Conservation (phyloP, 306 rosid genomes). For the Prunus mume region DNA sequence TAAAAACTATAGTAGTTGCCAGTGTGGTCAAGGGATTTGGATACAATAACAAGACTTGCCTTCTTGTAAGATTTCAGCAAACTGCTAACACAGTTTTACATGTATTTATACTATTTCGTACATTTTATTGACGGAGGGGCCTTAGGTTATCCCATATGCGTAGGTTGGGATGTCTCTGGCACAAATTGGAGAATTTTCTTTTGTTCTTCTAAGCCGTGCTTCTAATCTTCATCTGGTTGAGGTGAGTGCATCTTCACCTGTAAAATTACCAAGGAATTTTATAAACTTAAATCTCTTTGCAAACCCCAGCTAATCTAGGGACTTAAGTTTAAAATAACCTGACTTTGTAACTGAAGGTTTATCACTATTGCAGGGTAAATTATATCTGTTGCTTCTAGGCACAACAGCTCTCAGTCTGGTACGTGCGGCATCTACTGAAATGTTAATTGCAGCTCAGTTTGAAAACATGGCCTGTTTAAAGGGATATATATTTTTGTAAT, state of each 20-base stretch:
- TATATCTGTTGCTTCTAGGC: conserved; percentile 86
- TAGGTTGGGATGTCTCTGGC: conserved; percentile 98
- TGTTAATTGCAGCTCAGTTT: neutral
- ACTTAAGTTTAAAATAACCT: neutral
- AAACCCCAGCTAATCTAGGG: neutral
- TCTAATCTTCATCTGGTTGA: conserved; percentile 96
- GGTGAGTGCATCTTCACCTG: conserved; percentile 45
- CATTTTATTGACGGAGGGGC: conserved; percentile 47
- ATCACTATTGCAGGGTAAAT: conserved; percentile 68
- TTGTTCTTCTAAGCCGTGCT: conserved; percentile 97
- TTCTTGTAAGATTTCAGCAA: conserved; percentile 70
- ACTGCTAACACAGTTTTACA: conserved; percentile 22
- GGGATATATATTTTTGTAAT: conserved; percentile 27
- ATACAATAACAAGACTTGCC: conserved; percentile 78
- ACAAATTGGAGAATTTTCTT: conserved; percentile 96
- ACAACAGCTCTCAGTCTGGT: conserved; percentile 98
- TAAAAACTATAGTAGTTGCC: conserved; percentile 75
- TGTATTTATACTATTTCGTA: conserved; percentile 30
- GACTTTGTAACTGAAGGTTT: conserved; percentile 10
- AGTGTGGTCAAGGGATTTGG: conserved; percentile 93
- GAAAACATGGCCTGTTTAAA: neutral
- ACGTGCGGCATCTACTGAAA: conserved; percentile 12
- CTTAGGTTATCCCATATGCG: conserved; percentile 58
- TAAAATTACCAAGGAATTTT: neutral
- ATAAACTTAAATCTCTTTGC: neutral